Base-by-base conservation (phyloP, 2,329 filamentous ascomycete genomes). In the Pseudodiploospora longispora region DNA sequence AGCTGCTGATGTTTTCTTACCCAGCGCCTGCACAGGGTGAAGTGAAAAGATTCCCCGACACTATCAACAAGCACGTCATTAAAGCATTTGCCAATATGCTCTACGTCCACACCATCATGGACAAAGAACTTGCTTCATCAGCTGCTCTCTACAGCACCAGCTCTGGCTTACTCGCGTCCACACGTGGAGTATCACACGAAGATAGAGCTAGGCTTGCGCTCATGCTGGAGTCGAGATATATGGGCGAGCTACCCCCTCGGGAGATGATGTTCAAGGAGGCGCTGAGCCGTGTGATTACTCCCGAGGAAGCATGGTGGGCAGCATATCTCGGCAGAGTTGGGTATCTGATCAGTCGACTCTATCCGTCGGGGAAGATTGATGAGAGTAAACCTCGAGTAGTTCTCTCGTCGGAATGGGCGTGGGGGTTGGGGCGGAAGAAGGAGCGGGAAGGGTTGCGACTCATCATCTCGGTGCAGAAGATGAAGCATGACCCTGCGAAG, bases 161-260 rank as follows among this genome's bases (percentile, higher is more conserved):
- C 4, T 79, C 79, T 0, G 83, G 83, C 0, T 60, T 78, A 9
- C 67, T 85, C 40, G 76, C 80, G 1, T 68, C 72, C 0, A 71
- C 76, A 0, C 80, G 85, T 47, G 80, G 80, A 1, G 64, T 85
- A 2, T 74, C 74, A 1, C 82, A 86, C 48, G 60, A 70, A 33
- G 73, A 82, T 45, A 74, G 83, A 8, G 78, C 77, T 0, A 56
- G 79, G 4, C 66, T 86, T 1, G 79, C 78, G 0, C 65, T 86
- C 10, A 68, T 81, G 36, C 71, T 86, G 0, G 82, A 78, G 52
- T 78, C 82, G 43, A 68, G 82, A 38, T 84, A 81, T 62, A 75
- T 76, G 3, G 80, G 78, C 5, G 74, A 80, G 36, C 68, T 85
- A 2, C 72, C 76, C 3, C 76, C 78, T 0, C 69, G 69, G 1